A percentile compares a stretch with the other conserved stretches of the same genome.
Evolutionary conservation across 805 yeast genomes (phyloP).

Genomic region (Zygoascus ofunaensis): DNA sequence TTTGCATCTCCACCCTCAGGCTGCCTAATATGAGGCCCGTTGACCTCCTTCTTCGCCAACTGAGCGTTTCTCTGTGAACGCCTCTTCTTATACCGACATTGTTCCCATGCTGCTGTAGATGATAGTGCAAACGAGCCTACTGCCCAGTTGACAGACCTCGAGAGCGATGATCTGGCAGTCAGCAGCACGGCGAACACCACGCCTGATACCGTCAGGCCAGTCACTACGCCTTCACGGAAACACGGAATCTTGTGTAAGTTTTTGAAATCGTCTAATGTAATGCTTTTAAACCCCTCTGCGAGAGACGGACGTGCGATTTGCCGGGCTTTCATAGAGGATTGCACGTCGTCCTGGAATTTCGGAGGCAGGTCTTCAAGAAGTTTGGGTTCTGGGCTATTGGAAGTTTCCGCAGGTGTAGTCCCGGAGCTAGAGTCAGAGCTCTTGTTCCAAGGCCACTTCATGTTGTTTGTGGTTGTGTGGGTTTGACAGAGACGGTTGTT

Average conservation of each 20-base stretch:
- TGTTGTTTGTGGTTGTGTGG: too few relatives aligned
- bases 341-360: constrained; percentile 22
- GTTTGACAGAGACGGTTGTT: too few relatives aligned
- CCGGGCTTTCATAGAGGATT: constrained; percentile 11
- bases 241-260: constrained; percentile 28
- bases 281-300: constrained; percentile 15
- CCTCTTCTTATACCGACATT: constrained; percentile 66
- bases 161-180: constrained; percentile 16
- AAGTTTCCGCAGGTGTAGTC: not conserved
- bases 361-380: constrained; percentile 27
- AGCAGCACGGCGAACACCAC: constrained; percentile 25
- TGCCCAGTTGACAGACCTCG: constrained; percentile 70
- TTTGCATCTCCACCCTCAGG: not conserved
- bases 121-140: constrained; percentile 73
- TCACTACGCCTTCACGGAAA: constrained; percentile 29
- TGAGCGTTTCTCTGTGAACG: constrained; percentile 58
- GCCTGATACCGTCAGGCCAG: constrained; percentile 28
- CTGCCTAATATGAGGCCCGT: not conserved
- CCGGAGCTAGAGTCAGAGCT: not conserved
- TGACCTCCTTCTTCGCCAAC: constrained; percentile 40
- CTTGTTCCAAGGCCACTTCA: not conserved
- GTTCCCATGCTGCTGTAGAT: constrained; percentile 84
- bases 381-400: not conserved
- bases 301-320: constrained; percentile 12
- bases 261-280: constrained; percentile 26